Percentiles rank a stretch among this genome's conserved stretches.
Evolutionary conservation across 805 yeast genomes (phyloP).

Genomic region (Ogataea allantospora): DNA sequence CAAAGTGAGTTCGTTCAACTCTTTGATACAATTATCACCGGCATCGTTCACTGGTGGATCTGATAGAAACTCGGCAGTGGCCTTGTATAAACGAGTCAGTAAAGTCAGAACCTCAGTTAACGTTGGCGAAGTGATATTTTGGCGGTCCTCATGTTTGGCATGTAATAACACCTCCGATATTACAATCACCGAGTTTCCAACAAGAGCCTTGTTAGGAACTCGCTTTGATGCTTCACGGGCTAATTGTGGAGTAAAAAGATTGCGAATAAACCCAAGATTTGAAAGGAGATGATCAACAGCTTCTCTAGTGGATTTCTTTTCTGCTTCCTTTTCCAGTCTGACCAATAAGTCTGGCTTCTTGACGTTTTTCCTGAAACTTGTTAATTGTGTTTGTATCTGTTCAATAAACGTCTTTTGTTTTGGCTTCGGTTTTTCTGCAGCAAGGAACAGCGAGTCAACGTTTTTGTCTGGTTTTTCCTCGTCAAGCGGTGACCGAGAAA

Average conservation of each 20-base stretch:
- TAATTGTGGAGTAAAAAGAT: conserved; percentile 38
- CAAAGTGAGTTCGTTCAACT: conserved; percentile 63
- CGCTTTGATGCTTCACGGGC: conserved; percentile 59
- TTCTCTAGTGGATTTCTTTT: background rate
- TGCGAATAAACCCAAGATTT: conserved; percentile 28
- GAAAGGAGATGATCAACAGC: conserved; percentile 4
- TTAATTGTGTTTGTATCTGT: background rate
- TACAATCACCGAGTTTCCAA: conserved; percentile 64
- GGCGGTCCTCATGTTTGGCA: conserved; percentile 64
- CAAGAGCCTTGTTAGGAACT: conserved; percentile 54
- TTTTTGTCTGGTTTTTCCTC: conserved; percentile 12
- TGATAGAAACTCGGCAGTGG: conserved; percentile 47
- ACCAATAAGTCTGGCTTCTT: conserved; percentile 5
- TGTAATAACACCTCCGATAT: conserved; percentile 56
- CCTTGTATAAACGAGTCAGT: conserved; percentile 58
- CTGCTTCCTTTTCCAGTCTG: conserved; percentile 4
- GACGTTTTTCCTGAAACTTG: conserved; percentile 1
- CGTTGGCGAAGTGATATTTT: conserved; percentile 49
- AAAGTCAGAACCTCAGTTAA: conserved; percentile 59
- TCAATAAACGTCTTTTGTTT: conserved; percentile 1
- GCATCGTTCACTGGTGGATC: conserved; percentile 32
- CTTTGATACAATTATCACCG: conserved; percentile 44
- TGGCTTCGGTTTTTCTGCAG: conserved; percentile 2
- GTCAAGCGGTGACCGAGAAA: conserved; percentile 16
- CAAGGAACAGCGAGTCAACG: conserved; percentile 6